phyloP scores from a whole-genome alignment of 768 basidiomycete species.

The Hypholoma sublateritium region DNA sequence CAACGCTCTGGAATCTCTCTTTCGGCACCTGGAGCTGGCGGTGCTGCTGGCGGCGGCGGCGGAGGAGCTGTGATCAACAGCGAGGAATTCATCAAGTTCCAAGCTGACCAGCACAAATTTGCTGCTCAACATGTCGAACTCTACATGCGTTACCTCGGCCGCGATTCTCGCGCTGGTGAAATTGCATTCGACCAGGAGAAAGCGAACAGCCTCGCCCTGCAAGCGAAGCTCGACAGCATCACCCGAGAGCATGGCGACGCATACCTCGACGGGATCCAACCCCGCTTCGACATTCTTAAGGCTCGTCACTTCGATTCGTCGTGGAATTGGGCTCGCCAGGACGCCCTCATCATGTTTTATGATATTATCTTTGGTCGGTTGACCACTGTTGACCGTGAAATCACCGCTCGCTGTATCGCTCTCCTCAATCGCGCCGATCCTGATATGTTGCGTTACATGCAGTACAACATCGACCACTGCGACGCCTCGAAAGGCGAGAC shows the following conservation, averaged over 20 bases:
- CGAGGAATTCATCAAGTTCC: conserved; percentile 97
- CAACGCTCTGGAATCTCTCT: conserved; percentile 87
- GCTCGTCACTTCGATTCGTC: conserved; percentile 98
- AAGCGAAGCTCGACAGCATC: conserved; percentile 86
- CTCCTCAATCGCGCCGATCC: conserved; percentile 98
- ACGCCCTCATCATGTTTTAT: conserved; percentile 94
- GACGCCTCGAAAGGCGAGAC: conserved; percentile 84
- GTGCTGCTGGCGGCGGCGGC: conserved; percentile 57
- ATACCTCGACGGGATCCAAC: conserved; percentile 94
- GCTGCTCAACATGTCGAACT: conserved; percentile 93
- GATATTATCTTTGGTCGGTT: conserved; percentile 97
- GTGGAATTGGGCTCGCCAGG: conserved; percentile 99
- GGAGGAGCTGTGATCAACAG: conserved; percentile 94
- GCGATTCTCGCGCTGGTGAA: conserved; percentile 91
- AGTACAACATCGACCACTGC: conserved; percentile 87
- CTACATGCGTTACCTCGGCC: conserved; percentile 94
- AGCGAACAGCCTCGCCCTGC: conserved; percentile 66
- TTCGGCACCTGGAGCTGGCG: conserved; percentile 63
- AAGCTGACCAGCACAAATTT: conserved; percentile 88
- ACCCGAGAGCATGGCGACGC: conserved; percentile 88
- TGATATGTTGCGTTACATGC: conserved; percentile 90
- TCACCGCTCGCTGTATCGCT: conserved; percentile 94
- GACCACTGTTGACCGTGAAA: conserved; percentile 92
- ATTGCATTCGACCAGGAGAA: conserved; percentile 88
- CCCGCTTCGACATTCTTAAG: conserved; percentile 91